Evolutionary conservation across 2,329 filamentous ascomycete genomes (phyloP).

Genomic region (Rutstroemia sp.): DNA sequence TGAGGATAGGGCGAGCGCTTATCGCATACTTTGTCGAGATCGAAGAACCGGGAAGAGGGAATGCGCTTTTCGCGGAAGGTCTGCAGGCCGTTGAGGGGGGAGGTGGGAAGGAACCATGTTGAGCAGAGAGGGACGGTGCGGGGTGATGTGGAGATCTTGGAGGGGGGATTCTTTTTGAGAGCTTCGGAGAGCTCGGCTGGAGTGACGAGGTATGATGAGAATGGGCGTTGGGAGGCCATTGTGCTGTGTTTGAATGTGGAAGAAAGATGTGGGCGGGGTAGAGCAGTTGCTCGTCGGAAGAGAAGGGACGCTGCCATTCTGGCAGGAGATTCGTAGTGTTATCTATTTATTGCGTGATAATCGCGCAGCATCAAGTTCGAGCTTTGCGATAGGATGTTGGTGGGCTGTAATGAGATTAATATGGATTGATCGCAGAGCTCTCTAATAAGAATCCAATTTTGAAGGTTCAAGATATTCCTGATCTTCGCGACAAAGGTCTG

Average conservation of each 20-base stretch:
- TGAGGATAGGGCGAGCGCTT: constrained; percentile 85
- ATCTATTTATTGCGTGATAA: constrained; percentile 3
- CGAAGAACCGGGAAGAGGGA: constrained; percentile 88
- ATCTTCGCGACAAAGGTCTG: background rate
- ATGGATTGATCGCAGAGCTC: background rate
- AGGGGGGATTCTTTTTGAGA: constrained; percentile 72
- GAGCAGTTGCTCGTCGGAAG: constrained; percentile 14
- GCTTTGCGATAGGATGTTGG: background rate
- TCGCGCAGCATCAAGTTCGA: background rate
- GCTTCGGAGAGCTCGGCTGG: constrained; percentile 76
- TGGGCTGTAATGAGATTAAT: background rate
- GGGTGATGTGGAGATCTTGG: constrained; percentile 71
- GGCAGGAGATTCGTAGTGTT: constrained; percentile 15
- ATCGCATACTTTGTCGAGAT: constrained; percentile 88
- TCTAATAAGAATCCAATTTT: background rate
- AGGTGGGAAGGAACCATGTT: constrained; percentile 94
- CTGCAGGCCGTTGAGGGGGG: constrained; percentile 71
- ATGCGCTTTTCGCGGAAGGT: constrained; percentile 79
- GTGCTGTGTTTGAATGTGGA: background rate
- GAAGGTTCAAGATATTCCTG: background rate
- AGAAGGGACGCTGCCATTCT: constrained; percentile 24
- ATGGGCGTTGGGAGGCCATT: background rate
- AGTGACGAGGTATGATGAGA: constrained; percentile 66
- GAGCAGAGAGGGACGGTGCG: constrained; percentile 86
- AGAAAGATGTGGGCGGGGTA: constrained; percentile 8